Percentiles rank a stretch among this genome's conserved stretches.
phyloP scores from a whole-genome alignment of 2,329 filamentous ascomycete genomes.

The Neofusicoccum kwambonambiense region DNA sequence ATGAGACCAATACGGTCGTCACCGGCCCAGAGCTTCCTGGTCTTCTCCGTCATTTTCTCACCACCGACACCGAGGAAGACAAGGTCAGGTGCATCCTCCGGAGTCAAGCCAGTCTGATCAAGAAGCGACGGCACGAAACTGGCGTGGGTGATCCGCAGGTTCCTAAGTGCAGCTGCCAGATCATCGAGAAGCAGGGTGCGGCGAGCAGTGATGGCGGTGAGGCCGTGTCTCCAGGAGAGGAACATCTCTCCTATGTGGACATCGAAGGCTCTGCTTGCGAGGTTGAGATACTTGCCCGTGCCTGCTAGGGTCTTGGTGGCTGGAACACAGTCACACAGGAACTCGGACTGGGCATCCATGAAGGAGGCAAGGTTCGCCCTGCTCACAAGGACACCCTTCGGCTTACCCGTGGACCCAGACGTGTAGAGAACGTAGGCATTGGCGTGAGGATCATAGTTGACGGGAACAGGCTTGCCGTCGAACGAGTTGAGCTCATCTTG shows the following conservation, averaged over 20 bases:
- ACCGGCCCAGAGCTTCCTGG: conserved; percentile 33
- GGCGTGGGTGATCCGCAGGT: conserved; percentile 32
- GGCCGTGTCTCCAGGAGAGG: conserved; percentile 13
- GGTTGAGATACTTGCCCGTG: conserved; percentile 33
- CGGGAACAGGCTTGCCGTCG: background rate
- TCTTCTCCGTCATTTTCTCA: conserved; percentile 35
- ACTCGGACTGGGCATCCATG: conserved; percentile 30
- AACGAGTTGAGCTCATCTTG: conserved; percentile 2
- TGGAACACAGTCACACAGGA: conserved; percentile 27
- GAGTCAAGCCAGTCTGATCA: conserved; percentile 14
- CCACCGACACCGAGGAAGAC: conserved; percentile 35
- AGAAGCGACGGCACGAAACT: conserved; percentile 25
- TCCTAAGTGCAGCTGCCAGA: conserved; percentile 18
- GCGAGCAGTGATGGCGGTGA: conserved; percentile 7
- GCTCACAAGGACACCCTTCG: conserved; percentile 72
- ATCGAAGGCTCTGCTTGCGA: conserved; percentile 36
- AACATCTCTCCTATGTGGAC: conserved; percentile 21
- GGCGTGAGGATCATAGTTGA: conserved; percentile 1
- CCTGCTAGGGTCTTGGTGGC: conserved; percentile 12
- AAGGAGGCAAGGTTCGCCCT: conserved; percentile 22
- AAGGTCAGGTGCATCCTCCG: conserved; percentile 27
- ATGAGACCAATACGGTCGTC: conserved; percentile 17
- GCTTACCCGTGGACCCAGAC: conserved; percentile 95
- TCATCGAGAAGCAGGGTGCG: conserved; percentile 13
- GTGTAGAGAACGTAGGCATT: conserved; percentile 72